These are phyloP conservation scores for Fimicolochytrium jonesii DNA, from an alignment of 192 early-diverging fungal genomes.

Conservation along the genomic window DNA sequence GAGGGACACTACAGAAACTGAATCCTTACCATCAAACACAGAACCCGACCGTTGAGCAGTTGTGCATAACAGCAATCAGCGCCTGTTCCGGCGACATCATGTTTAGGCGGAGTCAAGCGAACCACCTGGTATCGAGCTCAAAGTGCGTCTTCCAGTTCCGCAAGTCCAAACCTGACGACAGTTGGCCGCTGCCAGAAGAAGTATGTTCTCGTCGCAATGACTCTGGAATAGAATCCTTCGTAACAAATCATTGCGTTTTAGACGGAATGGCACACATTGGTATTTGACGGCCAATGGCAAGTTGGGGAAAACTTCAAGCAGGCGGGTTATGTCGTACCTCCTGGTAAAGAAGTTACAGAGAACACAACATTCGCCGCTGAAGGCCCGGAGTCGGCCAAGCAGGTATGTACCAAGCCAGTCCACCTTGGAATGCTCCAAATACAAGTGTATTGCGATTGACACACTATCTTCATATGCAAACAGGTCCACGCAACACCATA, in stretches of 20 bases:
- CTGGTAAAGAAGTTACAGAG: slow-evolving; percentile 30
- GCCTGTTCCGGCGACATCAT: slow-evolving; percentile 22
- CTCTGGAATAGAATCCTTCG: background rate
- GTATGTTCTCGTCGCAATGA: background rate
- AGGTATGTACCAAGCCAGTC: slow-evolving; percentile 4
- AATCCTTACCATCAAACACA: slow-evolving; percentile 11
- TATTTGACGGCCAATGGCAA: slow-evolving; percentile 25
- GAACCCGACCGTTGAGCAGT: slow-evolving; percentile 41
- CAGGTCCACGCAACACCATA: slow-evolving; percentile 29
- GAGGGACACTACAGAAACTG: background rate
- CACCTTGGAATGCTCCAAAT: background rate
- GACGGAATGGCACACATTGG: slow-evolving; percentile 15
- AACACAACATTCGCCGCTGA: slow-evolving; percentile 29
- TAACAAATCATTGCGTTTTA: background rate
- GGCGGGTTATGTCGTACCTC: slow-evolving; percentile 24
- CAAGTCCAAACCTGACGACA: slow-evolving; percentile 15
- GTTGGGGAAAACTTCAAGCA: background rate
- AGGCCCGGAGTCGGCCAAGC: slow-evolving; percentile 13
- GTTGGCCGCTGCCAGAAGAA: slow-evolving; percentile 25
- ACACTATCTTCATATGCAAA: background rate
- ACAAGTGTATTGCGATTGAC: background rate
- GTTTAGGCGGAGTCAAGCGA: slow-evolving; percentile 32
- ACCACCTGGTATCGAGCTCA: slow-evolving; percentile 26
- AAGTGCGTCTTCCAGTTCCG: slow-evolving; percentile 39
- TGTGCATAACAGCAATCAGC: slow-evolving; percentile 33